Base-by-base conservation (phyloP, 495 filamentous ascomycete genomes). In the Ramalina intermedia region DNA sequence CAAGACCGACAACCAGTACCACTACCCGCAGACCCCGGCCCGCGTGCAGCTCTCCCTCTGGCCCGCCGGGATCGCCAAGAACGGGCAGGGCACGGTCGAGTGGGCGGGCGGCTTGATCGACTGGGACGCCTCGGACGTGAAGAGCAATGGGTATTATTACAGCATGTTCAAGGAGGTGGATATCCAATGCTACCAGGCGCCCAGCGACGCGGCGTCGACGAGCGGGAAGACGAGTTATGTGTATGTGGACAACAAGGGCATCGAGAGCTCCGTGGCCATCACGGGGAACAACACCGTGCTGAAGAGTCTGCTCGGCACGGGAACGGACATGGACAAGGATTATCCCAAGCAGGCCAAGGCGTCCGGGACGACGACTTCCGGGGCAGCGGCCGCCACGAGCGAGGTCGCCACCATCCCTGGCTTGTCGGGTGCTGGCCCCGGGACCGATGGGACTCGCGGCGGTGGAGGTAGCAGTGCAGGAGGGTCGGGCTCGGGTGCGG, bases 1-100 rank as follows among this genome's bases (percentile, higher is more conserved):
- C 68, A 67, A 70, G 7, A 94, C 85, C 6, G 58, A 77, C 54
- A 84, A 90, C 63, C 79, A 77, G 57, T 98, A 81, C 76, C 70
- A 83, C 57, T 98, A 76, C 72, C 91, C 91, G 16, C 91, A 96
- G 67, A 94, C 87, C 2, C 91, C 91, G 3, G 64, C 93, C n/a
- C 85, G 91, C 54, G 76, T 98, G 45, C 84, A 96, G 69, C 71
- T 98, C 53, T 96, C 93, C 12, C 78, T 96, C 60, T 98, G 91
- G 91, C 93, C 91, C 50, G 91, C 85, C 54, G 91, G 91, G 57
- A 72, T 81, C 41, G 63, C 79, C 18, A 73, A 75, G 64, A 95
- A 94, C 61, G 84, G 76, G 24, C 48, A 80, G 57, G 91, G 93
- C 51, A 96, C 91, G 14, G 78, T 95, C 53, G 74, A 77, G 42